phyloP scores from a whole-genome alignment of 129 eudicot genomes.

The Lactuca saligna region DNA sequence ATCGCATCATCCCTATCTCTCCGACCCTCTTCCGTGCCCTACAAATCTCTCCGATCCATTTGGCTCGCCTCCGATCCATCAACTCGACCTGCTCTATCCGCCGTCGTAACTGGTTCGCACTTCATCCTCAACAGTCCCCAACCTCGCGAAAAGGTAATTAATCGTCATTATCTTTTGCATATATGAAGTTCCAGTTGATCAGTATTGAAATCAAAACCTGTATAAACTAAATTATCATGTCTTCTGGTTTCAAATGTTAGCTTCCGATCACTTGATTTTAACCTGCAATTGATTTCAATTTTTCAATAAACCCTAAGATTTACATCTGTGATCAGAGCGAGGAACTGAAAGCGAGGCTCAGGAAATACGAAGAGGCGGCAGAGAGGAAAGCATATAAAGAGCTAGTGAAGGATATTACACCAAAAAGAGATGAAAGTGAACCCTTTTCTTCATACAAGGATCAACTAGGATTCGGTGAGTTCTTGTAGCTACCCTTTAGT shows the following conservation, averaged over 20 bases:
- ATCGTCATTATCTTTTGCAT: not conserved
- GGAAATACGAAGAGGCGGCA: slow-evolving; percentile 61
- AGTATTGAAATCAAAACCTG: not conserved
- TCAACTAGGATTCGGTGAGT: slow-evolving; percentile 85
- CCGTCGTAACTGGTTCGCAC: slow-evolving; percentile 49
- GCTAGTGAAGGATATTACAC: slow-evolving; percentile 85
- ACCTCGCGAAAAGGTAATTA: slow-evolving; percentile 70
- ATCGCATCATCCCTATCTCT: slow-evolving; percentile 46
- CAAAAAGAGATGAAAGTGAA: slow-evolving; percentile 61
- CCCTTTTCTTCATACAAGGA: slow-evolving; percentile 94
- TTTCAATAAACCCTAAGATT: not conserved
- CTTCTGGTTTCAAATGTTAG: not conserved
- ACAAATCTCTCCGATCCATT: slow-evolving; percentile 60
- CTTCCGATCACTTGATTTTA: not conserved
- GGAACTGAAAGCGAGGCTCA: slow-evolving; percentile 77
- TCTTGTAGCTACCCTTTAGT: not conserved
- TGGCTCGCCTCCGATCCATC: slow-evolving; percentile 63
- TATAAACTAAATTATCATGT: not conserved
- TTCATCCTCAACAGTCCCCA: slow-evolving; percentile 65
- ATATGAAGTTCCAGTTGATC: not conserved
- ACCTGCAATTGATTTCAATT: not conserved
- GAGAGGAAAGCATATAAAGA: slow-evolving; percentile 87
- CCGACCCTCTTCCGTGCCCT: slow-evolving; percentile 60
- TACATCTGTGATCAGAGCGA: slow-evolving; percentile 50
- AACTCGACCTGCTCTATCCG: slow-evolving; percentile 50